A percentile compares a stretch with the other conserved stretches of the same genome.
Evolutionary conservation across 495 filamentous ascomycete genomes (phyloP).

Genomic region (Xylaria acuta): DNA sequence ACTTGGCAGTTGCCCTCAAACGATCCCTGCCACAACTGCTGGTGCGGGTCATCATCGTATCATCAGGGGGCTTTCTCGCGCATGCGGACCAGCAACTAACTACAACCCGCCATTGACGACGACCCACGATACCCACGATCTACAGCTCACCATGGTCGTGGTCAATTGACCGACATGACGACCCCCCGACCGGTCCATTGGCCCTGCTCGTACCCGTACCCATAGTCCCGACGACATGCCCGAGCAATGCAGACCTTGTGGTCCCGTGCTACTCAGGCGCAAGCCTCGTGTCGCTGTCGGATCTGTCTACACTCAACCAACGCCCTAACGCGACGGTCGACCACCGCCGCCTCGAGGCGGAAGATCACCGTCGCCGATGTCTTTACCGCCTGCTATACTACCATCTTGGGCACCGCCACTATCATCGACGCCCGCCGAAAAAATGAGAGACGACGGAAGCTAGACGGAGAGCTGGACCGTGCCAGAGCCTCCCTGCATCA

Average conservation of each 20-base stretch:
- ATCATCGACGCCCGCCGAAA: slow-evolving; percentile 70
- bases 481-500: slow-evolving; percentile 49
- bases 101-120: not conserved
- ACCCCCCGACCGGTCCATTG: slow-evolving; percentile 21
- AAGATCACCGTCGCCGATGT: slow-evolving; percentile 64
- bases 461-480: slow-evolving; percentile 63
- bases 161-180: slow-evolving; percentile 22
- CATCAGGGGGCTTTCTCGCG: not conserved
- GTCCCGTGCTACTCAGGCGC: slow-evolving; percentile 69
- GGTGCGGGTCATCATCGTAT: not conserved
- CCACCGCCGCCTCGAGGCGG: slow-evolving; percentile 58
- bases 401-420: slow-evolving; percentile 75
- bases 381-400: slow-evolving; percentile 73
- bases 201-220: not conserved
- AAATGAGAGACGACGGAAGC: slow-evolving; percentile 64
- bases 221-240: slow-evolving; percentile 41
- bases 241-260: slow-evolving; percentile 71
- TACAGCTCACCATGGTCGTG: slow-evolving; percentile 21
- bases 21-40: not conserved
- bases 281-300: slow-evolving; percentile 67
- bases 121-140: not conserved
- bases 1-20: not conserved
- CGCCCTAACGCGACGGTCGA: slow-evolving; percentile 59
- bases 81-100: not conserved
- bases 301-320: slow-evolving; percentile 64